Evolutionary conservation across 208 protist genomes (phyloP).

Genomic region (Acanthamoeba polyphaga): DNA sequence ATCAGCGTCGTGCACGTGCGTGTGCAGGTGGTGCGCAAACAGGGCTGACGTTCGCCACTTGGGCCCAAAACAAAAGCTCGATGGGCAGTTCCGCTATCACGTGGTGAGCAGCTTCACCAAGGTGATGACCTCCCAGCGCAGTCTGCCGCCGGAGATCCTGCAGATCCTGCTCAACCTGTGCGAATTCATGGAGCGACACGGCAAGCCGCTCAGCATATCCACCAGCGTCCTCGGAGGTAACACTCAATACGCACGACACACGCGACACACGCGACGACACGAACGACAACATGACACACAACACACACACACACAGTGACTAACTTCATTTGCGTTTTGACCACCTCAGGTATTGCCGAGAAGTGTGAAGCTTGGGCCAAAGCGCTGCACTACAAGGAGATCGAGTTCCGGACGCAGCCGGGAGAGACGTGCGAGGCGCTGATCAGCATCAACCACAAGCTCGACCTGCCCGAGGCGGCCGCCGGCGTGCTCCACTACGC

Average conservation of each 20-base stretch:
- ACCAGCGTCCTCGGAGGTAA: constrained; percentile 79
- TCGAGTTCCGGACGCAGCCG: constrained; percentile 86
- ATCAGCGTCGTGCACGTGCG: too few species aligned
- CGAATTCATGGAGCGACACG: constrained; percentile 91
- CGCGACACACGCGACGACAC: background rate
- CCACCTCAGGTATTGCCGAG: constrained; percentile 75
- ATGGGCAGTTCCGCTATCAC: constrained; percentile 72
- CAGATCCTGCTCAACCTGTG: constrained; percentile 89
- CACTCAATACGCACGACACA: background rate
- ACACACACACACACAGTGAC: background rate
- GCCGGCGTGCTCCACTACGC: constrained; percentile 97
- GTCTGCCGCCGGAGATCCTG: constrained; percentile 88
- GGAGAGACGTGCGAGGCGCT: constrained; percentile 88
- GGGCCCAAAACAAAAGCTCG: background rate
- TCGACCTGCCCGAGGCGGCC: constrained; percentile 98
- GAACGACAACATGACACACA: background rate
- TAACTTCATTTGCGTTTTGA: background rate
- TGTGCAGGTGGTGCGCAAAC: background rate
- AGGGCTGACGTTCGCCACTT: background rate
- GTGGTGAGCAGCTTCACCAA: constrained; percentile 77
- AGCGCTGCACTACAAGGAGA: constrained; percentile 91
- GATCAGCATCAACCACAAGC: constrained; percentile 98
- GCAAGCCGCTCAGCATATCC: constrained; percentile 88
- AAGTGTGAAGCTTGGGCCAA: constrained; percentile 91
- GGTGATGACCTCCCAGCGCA: constrained; percentile 78